These are phyloP conservation scores for Boletellus sp. DNA, from an alignment of 1,284 basidiomycete species.

Conservation along the genomic window DNA sequence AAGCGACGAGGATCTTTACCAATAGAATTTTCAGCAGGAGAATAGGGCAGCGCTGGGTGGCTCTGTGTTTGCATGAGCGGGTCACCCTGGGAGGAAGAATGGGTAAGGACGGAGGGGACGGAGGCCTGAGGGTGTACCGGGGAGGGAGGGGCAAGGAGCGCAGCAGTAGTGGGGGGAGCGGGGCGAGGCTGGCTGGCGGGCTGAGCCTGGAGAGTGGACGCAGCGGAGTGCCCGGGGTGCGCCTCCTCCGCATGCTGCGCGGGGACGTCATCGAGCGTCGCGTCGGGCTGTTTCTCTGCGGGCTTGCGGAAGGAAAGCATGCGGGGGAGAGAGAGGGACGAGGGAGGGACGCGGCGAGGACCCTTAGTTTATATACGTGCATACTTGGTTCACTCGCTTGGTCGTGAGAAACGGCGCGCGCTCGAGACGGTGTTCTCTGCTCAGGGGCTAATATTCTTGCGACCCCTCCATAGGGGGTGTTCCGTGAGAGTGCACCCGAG, in stretches of 20 bases:
- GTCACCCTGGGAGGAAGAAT: constrained; percentile 18
- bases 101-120: constrained; percentile 14
- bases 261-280: not conserved
- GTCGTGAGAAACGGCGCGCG: constrained; percentile 30
- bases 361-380: constrained; percentile 32
- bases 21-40: constrained; percentile 6
- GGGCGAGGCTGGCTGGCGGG: constrained; percentile 1
- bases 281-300: constrained; percentile 3
- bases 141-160: constrained; percentile 25
- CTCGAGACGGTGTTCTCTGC: not conserved
- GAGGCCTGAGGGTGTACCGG: constrained; percentile 2
- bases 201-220: constrained; percentile 28
- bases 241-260: constrained; percentile 1
- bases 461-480: constrained; percentile 19
- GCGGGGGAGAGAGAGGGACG: not conserved
- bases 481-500: constrained; percentile 5
- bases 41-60: constrained; percentile 28
- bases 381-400: constrained; percentile 22
- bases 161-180: constrained; percentile 12
- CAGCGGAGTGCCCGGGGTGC: constrained; percentile 14
- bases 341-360: constrained; percentile 1
- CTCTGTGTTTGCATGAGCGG: constrained; percentile 25
- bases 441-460: constrained; percentile 9
- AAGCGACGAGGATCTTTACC: constrained; percentile 33
- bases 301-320: constrained; percentile 33